These are phyloP conservation scores for Cytospora paraplurivora DNA, from an alignment of 2,329 filamentous ascomycete species.

Conservation along the genomic window DNA sequence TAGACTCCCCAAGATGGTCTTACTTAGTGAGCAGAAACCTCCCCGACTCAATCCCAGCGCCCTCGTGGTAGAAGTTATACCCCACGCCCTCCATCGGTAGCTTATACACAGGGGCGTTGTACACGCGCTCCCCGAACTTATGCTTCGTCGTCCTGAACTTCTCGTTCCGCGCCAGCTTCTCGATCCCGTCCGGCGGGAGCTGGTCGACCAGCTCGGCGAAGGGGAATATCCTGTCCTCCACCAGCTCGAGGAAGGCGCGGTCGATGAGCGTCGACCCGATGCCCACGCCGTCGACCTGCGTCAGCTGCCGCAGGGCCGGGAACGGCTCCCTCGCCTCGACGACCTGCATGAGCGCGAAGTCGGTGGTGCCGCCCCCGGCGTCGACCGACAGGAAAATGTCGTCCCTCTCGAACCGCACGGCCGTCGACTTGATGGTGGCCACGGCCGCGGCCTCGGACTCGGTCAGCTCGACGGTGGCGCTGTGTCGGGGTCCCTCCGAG, in stretches of 20 bases:
- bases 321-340: conserved; percentile 36
- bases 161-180: conserved; percentile 42
- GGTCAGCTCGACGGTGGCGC: conserved; percentile 47
- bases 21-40: conserved; percentile 45
- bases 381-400: conserved; percentile 49
- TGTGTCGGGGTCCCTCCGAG: conserved; percentile 41
- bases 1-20: conserved; percentile 26
- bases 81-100: conserved; percentile 48
- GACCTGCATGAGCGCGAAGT: conserved; percentile 48
- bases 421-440: conserved; percentile 47
- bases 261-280: conserved; percentile 52
- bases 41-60: conserved; percentile 43
- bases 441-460: conserved; percentile 53
- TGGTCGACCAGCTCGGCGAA: conserved; percentile 40
- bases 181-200: conserved; percentile 42
- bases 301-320: conserved; percentile 36
- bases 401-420: conserved; percentile 41
- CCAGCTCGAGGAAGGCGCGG: conserved; percentile 43
- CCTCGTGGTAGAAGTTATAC: conserved; percentile 42
- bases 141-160: conserved; percentile 44
- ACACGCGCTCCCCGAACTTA: conserved; percentile 49
- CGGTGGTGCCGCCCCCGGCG: conserved; percentile 50
- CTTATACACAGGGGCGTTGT: conserved; percentile 44
- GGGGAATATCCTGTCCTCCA: conserved; percentile 41
- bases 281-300: conserved; percentile 47